Conservation (phyloP, 495 filamentous ascomycete genomes). For the Penicillium daleae region DNA sequence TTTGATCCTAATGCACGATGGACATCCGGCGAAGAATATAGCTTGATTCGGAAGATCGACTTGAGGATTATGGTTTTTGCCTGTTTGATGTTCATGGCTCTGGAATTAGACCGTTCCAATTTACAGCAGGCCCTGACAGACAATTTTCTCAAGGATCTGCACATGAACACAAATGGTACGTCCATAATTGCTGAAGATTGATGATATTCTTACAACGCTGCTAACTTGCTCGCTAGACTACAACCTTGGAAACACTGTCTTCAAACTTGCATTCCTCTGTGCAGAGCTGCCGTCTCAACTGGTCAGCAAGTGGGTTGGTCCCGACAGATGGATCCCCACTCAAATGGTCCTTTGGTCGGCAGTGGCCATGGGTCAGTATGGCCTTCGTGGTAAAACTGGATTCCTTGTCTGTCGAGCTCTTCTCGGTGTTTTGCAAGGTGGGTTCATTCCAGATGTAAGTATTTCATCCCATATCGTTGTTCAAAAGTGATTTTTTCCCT, state of each 20-base stretch:
- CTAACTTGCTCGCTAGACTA: slow-evolving; percentile 12
- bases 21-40: slow-evolving; percentile 54
- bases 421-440: slow-evolving; percentile 64
- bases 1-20: slow-evolving; percentile 57
- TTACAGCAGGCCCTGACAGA: slow-evolving; percentile 41
- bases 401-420: slow-evolving; percentile 66
- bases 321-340: slow-evolving; percentile 35
- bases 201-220: neutral
- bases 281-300: slow-evolving; percentile 39
- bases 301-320: slow-evolving; percentile 17
- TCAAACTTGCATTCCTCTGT: slow-evolving; percentile 12
- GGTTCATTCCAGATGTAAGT: slow-evolving; percentile 43
- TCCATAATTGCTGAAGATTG: neutral
- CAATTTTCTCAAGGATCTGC: slow-evolving; percentile 57
- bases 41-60: slow-evolving; percentile 47
- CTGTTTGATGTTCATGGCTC: slow-evolving; percentile 74
- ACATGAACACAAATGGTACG: slow-evolving; percentile 52
- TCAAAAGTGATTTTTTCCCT: neutral
- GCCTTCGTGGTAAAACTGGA: slow-evolving; percentile 57
- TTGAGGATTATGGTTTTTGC: slow-evolving; percentile 56
- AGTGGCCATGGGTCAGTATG: slow-evolving; percentile 64
- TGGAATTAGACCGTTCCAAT: slow-evolving; percentile 68
- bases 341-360: slow-evolving; percentile 51
- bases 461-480: neutral
- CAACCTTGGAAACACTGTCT: slow-evolving; percentile 30